A percentile compares a stretch with the other conserved stretches of the same genome.
Conservation (phyloP, 495 filamentous ascomycete genomes). For the Lasiosphaeria miniovina region DNA sequence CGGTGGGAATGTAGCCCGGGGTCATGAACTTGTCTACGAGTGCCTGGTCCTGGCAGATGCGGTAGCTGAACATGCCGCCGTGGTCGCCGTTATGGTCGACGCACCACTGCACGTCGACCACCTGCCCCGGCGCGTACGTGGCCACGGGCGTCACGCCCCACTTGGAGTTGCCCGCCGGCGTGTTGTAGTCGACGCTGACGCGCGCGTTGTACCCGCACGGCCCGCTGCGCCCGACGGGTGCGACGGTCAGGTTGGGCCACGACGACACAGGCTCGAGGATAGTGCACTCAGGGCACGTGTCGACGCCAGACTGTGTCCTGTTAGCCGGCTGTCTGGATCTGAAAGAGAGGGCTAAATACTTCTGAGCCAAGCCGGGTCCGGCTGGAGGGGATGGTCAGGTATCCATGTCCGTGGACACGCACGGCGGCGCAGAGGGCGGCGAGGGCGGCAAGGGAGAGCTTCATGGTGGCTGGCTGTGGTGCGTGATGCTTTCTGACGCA, state of each 20-base stretch:
- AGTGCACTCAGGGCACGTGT: constrained; percentile 55
- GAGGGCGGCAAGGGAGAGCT: constrained; percentile 11
- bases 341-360: constrained; percentile 22
- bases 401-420: constrained; percentile 44
- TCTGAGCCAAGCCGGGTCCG: constrained; percentile 48
- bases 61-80: constrained; percentile 58
- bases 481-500: neutral
- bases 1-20: constrained; percentile 50
- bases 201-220: constrained; percentile 57
- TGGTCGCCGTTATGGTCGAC: constrained; percentile 59
- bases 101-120: constrained; percentile 54
- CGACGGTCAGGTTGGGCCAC: constrained; percentile 49
- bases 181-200: constrained; percentile 55
- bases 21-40: constrained; percentile 51
- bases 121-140: constrained; percentile 45
- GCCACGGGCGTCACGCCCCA: constrained; percentile 48
- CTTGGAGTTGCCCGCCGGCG: constrained; percentile 29
- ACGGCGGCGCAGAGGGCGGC: constrained; percentile 15
- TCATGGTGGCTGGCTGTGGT: constrained; percentile 15
- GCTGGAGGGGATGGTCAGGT: constrained; percentile 45
- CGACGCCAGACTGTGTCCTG: constrained; percentile 40
- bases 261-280: constrained; percentile 54
- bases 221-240: constrained; percentile 49
- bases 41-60: constrained; percentile 52
- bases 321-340: neutral